These are phyloP conservation scores for Stephania japonica DNA, from an alignment of 164 flowering plant genomes.

Conservation along the genomic window DNA sequence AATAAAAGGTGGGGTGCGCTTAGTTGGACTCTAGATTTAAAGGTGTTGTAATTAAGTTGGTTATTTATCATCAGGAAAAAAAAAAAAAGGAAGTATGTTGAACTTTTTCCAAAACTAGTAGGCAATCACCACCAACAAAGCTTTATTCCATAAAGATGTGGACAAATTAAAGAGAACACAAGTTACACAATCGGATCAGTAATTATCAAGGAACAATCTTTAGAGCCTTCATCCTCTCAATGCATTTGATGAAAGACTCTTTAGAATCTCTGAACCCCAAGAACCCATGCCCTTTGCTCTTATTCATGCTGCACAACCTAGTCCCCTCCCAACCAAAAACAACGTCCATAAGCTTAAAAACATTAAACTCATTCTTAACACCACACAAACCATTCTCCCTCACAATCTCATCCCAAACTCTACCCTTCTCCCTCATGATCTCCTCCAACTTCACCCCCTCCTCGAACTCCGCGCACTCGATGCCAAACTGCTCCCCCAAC, in stretches of 20 bases:
- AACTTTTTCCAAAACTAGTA: no score
- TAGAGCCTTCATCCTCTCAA: constrained; percentile 49
- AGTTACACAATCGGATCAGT: no score
- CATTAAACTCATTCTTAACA: constrained; percentile 56
- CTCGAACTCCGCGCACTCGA: constrained; percentile 40
- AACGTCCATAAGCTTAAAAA: constrained; percentile 58
- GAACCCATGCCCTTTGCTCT: constrained; percentile 83
- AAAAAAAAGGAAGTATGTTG: no score
- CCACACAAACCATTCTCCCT: constrained; percentile 42
- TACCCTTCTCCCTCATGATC: constrained; percentile 58
- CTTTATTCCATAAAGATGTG: no score
- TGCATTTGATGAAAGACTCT: constrained; percentile 51
- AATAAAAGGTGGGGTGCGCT: no score
- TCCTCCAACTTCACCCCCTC: constrained; percentile 41
- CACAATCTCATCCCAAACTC: constrained; percentile 78
- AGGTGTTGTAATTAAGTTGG: no score
- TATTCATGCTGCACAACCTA: constrained; percentile 50
- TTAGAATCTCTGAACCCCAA: constrained; percentile 73
- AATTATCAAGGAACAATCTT: constrained; percentile 48
- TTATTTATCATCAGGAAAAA: no score
- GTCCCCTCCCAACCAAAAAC: constrained; percentile 17
- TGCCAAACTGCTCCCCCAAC: constrained; percentile 65
- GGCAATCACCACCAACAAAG: no score
- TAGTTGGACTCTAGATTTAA: no score
- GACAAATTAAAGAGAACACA: no score